Conservation (phyloP, 208 protist genomes). For the Leptomonas seymouri region DNA sequence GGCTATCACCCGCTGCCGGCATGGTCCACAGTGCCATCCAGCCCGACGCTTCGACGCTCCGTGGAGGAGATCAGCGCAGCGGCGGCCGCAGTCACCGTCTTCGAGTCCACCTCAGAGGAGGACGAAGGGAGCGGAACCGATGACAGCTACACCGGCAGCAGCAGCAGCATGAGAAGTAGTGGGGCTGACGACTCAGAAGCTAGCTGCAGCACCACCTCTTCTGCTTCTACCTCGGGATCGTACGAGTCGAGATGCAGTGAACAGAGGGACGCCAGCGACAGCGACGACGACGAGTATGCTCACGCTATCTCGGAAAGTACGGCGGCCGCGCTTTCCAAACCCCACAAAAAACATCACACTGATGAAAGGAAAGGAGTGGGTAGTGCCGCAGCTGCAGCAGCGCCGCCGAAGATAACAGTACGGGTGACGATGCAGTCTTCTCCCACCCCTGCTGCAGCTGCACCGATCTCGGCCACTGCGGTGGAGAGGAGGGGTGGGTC, state of each 20-base stretch:
- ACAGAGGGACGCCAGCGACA: slow-evolving; percentile 5
- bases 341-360: not conserved
- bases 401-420: slow-evolving; percentile 10
- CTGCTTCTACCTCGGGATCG: slow-evolving; percentile 1
- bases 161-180: slow-evolving; percentile 10
- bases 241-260: slow-evolving; percentile 20
- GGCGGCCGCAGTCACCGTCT: slow-evolving; percentile 22
- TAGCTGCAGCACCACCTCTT: slow-evolving; percentile 4
- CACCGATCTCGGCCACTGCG: not conserved
- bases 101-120: slow-evolving; percentile 13
- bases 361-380: not conserved
- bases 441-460: not conserved
- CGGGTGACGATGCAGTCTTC: slow-evolving; percentile 10
- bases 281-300: not conserved
- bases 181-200: not conserved
- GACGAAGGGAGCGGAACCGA: slow-evolving; percentile 21
- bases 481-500: not conserved
- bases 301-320: not conserved
- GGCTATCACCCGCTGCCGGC: slow-evolving; percentile 53
- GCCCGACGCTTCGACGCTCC: slow-evolving; percentile 40
- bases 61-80: slow-evolving; percentile 20
- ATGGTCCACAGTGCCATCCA: slow-evolving; percentile 45
- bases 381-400: not conserved
- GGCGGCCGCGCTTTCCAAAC: not conserved
- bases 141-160: slow-evolving; percentile 16